Base-by-base conservation (phyloP, 768 basidiomycete species). In the Leccinellum rugosiceps region DNA sequence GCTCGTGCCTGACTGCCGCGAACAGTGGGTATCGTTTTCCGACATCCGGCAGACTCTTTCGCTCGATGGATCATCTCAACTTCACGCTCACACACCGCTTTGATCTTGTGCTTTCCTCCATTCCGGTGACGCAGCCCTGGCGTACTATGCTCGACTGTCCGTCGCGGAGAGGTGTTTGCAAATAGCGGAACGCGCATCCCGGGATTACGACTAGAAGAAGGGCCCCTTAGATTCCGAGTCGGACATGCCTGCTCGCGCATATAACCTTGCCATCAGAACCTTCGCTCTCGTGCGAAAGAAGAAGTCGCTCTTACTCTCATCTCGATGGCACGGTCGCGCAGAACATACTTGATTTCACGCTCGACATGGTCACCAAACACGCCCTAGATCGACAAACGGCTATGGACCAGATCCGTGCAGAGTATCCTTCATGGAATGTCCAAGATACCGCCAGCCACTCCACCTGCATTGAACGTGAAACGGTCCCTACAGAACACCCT, bases 301-400 rank as follows among this genome's bases (percentile, higher is more conserved):
- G 67, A 74, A 0, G 73, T 73, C 21, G 83, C 83, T 4, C 32
- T 83, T 17, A 50, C 61, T n/a, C 66, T 85, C 44, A 63, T 83
- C n/a, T 78, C 77, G 5, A 62, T 69, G 13, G 72, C 73, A 11
- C 60, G 60, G 2, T 54, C 70, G 7, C 68, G 67, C 1, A 57
- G 54, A 8, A 68, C 15, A 58, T 85, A 41, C 60, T 76, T 6
- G 61, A 63, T 2, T 71, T 66, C 52, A 78, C 77, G 3, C 78
- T 80, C 53, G 55, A 65, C 31, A 60, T 68, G 13, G 62, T 74
- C 31, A 71, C 78, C 54, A 63, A 58, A 54, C 63, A 63, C 26
- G 35, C 35, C 5, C 13, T 17, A 38, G 15, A 38, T 7, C 35
- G 15, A 38, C 35, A 38, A 38, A 38, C 9, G 2, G 13, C 35